Conservation (phyloP, 768 basidiomycete genomes). For the Tricholoma sp. region DNA sequence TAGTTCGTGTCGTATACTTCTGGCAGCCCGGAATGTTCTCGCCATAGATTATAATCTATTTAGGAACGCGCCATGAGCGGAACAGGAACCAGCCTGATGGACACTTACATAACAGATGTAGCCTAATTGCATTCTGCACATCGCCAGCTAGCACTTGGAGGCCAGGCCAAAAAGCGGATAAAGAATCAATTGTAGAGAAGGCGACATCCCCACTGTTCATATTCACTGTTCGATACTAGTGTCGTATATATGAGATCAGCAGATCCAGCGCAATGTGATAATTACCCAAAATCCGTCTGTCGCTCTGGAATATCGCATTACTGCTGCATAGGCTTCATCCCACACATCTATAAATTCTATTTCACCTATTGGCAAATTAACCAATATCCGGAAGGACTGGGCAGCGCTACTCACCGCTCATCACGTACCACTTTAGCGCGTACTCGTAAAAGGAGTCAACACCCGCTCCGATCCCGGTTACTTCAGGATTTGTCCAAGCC, state of each 20-base stretch:
- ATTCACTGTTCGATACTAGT: slow-evolving; percentile 81
- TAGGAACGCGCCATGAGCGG: neutral
- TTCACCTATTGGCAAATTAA: slow-evolving; percentile 46
- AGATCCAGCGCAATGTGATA: slow-evolving; percentile 2
- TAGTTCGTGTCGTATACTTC: slow-evolving; percentile 87
- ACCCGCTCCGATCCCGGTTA: slow-evolving; percentile 86
- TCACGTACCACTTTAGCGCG: slow-evolving; percentile 86
- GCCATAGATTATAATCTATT: slow-evolving; percentile 91
- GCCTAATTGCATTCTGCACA: slow-evolving; percentile 83
- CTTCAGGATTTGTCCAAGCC: slow-evolving; percentile 75
- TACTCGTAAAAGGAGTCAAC: slow-evolving; percentile 97
- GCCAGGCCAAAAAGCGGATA: slow-evolving; percentile 98
- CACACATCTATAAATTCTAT: slow-evolving; percentile 78
- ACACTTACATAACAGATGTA: slow-evolving; percentile 81
- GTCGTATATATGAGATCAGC: neutral
- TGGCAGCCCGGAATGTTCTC: slow-evolving; percentile 79
- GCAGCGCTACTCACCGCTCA: slow-evolving; percentile 52
- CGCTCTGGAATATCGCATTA: slow-evolving; percentile 83
- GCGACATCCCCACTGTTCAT: slow-evolving; percentile 72
- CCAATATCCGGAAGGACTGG: neutral
- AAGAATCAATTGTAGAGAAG: slow-evolving; percentile 82
- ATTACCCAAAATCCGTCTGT: slow-evolving; percentile 86
- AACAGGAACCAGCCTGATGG: neutral
- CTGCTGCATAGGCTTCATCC: slow-evolving; percentile 74
- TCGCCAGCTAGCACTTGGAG: slow-evolving; percentile 86